Base-by-base conservation (phyloP, 192 early-diverging fungal genomes). In the Backusella circina region DNA sequence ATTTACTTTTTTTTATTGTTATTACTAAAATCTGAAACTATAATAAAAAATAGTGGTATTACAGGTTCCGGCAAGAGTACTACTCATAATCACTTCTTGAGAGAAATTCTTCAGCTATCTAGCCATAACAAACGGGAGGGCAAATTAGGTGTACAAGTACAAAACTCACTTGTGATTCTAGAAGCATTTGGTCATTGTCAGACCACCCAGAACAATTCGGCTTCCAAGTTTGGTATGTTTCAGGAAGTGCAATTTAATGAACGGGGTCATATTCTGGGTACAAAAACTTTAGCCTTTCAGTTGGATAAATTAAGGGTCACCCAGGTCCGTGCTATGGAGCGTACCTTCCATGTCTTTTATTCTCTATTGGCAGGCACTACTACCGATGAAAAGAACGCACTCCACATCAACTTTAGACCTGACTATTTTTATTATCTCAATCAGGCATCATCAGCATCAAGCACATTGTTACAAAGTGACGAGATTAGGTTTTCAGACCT, bases 191-290 rank as follows among this genome's bases (percentile, higher is more conserved):
- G 94, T 28, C 87, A 88, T 67, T 87, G 91, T 10, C 81, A 86
- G 65, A 95, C 95, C 4, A 50, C 75, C 4, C 81, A 88, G 69
- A 93, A 91, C 72, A 84, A 70, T 21, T 88, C 87, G 76, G 90
- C 95, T 3, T 96, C 95, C 15, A 88, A 93, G 23, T 93, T 87
- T 67, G 92, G 94, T 2, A 84, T 93, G 32, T 98, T 93, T 87
- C 89, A 93, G 35, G 97, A 99, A 84, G 85, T 95, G 73, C 97
- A 99, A 87, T 97, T 93, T 78, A 92, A 91, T 73, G 91, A 91
- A 41, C 82, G 90, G 21, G 95, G 96, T 26, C 90, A 90, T 28
- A 85, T 99, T 68, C 77, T 93, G 15, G 97, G 96, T 68, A 82
- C 90, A 71, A 97, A 99, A 81, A 78, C 90, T 12, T 78, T 97